Percentiles rank a stretch among this genome's conserved stretches.
These are phyloP conservation scores for Dothiorella sarmentorum DNA, from an alignment of 2,329 filamentous ascomycete genomes.

Conservation along the genomic window DNA sequence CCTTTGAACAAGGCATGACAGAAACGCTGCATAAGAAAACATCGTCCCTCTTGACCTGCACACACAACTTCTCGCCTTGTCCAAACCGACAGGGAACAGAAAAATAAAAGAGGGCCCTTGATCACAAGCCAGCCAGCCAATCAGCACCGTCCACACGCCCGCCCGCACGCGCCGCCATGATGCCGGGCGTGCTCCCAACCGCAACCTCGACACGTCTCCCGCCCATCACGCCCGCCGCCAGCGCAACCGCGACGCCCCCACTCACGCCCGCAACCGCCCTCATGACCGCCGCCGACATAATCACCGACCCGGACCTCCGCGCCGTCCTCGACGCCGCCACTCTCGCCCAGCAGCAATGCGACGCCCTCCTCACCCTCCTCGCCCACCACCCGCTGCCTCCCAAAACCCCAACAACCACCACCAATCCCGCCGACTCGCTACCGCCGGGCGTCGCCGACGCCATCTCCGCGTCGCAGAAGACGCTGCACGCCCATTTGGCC, in stretches of 20 bases:
- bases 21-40: too few relatives aligned
- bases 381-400: constrained; percentile 37
- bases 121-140: not conserved
- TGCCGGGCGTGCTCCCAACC: not conserved
- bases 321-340: constrained; percentile 70
- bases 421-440: constrained; percentile 30
- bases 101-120: not conserved
- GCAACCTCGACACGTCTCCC: not conserved
- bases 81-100: too few relatives aligned
- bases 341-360: constrained; percentile 68
- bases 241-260: not conserved
- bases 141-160: not conserved
- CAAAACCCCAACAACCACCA: constrained; percentile 27
- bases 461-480: constrained; percentile 73
- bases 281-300: constrained; percentile 38
- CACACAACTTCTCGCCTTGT: not conserved
- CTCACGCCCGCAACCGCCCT: not conserved
- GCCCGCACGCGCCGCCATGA: constrained; percentile 2
- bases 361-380: constrained; percentile 57
- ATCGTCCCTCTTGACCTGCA: not conserved
- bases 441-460: constrained; percentile 53
- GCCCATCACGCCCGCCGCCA: not conserved
- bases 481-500: constrained; percentile 65
- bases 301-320: constrained; percentile 63
- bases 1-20: too few relatives aligned